A percentile compares a stretch with the other conserved stretches of the same genome.
Conservation (phyloP, 768 basidiomycete genomes). For the Phylloporus scabripes region DNA sequence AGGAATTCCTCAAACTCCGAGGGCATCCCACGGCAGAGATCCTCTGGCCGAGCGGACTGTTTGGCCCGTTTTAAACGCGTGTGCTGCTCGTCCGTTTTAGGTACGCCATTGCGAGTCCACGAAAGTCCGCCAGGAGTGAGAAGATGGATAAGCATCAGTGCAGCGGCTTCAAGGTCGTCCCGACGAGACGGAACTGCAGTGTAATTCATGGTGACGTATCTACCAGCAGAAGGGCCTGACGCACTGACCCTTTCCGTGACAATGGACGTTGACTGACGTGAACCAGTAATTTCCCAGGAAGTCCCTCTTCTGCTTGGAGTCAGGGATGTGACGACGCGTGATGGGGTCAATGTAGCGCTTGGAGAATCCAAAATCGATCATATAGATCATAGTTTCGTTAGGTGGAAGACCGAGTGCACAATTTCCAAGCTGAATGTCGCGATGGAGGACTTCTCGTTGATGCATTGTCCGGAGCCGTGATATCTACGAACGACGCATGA, state of each 20-base stretch:
- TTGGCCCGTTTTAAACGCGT: constrained; percentile 62
- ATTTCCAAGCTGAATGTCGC: constrained; percentile 78
- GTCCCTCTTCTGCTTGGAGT: constrained; percentile 60
- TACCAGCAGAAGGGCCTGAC: constrained; percentile 7
- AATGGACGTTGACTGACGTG: constrained; percentile 72
- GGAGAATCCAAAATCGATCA: constrained; percentile 86
- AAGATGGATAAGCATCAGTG: constrained; percentile 76
- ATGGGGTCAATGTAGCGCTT: constrained; percentile 66
- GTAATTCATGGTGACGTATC: constrained; percentile 19
- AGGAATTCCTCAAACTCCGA: constrained; percentile 73
- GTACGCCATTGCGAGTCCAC: constrained; percentile 80
- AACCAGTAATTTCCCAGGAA: constrained; percentile 88
- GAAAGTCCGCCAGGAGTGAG: constrained; percentile 68
- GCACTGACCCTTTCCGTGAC: constrained; percentile 60
- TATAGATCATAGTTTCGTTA: constrained; percentile 57
- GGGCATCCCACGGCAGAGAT: constrained; percentile 64
- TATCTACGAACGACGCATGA: constrained; percentile 42
- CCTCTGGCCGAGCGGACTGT: constrained; percentile 52
- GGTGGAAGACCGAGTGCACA: constrained; percentile 59
- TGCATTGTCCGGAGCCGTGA: constrained; percentile 73
- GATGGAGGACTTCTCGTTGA: constrained; percentile 62
- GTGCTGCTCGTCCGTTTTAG: constrained; percentile 62
- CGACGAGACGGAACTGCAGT: constrained; percentile 65
- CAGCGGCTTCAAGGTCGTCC: constrained; percentile 73
- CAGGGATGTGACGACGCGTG: constrained; percentile 65